phyloP scores from a whole-genome alignment of 2,329 filamentous ascomycete genomes.

The Colletotrichum acutatum region DNA sequence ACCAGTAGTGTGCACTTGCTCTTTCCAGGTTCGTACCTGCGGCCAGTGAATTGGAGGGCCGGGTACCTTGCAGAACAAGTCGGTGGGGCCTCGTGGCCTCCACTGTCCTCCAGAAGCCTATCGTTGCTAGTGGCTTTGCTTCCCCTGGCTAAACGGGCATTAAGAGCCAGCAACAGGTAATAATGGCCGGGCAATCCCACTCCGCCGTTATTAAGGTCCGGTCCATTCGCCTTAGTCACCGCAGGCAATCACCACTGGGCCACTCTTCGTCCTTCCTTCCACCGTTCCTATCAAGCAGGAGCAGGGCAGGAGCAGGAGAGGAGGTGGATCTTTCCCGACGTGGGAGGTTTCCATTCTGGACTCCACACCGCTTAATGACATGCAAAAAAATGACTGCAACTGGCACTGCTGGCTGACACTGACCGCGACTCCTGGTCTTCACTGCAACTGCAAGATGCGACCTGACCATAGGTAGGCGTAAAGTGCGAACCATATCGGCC shows the following conservation, averaged over 20 bases:
- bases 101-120: slow-evolving; percentile 33
- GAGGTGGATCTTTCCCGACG: background rate
- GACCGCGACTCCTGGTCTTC: background rate
- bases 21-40: background rate
- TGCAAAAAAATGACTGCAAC: background rate
- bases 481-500: slow-evolving; percentile 4
- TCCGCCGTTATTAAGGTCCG: background rate
- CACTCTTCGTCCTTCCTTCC: background rate
- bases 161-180: background rate
- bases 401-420: background rate
- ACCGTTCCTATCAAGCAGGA: background rate
- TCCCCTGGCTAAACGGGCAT: slow-evolving; percentile 18
- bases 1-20: background rate
- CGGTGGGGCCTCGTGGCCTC: slow-evolving; percentile 24
- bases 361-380: background rate
- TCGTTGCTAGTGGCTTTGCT: slow-evolving; percentile 25
- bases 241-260: background rate
- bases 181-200: slow-evolving; percentile 9
- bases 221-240: background rate
- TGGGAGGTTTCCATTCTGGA: background rate
- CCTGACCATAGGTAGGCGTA: no score
- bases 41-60: slow-evolving; percentile 25
- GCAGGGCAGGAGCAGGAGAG: background rate
- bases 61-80: slow-evolving; percentile 33
- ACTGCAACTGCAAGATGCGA: background rate